A percentile compares a stretch with the other conserved stretches of the same genome.
These are phyloP conservation scores for Tarenaya hassleriana DNA, from an alignment of 345 rosid species.

Conservation along the genomic window DNA sequence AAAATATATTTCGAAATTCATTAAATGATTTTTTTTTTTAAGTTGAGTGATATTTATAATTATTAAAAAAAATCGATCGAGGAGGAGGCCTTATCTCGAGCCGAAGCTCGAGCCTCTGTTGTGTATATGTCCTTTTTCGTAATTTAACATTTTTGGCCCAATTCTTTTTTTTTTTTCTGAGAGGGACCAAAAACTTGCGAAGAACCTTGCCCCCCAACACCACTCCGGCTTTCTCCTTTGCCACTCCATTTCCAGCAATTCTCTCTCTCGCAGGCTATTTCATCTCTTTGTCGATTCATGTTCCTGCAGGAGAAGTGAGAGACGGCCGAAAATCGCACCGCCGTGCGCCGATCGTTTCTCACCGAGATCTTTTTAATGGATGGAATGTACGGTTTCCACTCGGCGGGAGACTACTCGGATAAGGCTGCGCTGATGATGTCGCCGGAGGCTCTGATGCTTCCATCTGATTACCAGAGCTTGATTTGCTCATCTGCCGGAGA, in stretches of 20 bases:
- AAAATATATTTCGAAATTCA: no score
- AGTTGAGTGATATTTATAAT: no score
- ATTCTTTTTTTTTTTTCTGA: no score
- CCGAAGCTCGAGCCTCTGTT: no score
- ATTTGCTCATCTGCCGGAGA: slow-evolving; percentile 45
- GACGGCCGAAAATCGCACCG: not conserved
- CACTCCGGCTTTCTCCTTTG: slow-evolving; percentile 1
- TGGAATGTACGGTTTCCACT: slow-evolving; percentile 57
- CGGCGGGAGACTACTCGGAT: slow-evolving; percentile 44
- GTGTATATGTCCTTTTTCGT: no score
- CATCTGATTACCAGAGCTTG: slow-evolving; percentile 45
- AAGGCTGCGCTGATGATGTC: slow-evolving; percentile 49
- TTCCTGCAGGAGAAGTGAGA: not conserved
- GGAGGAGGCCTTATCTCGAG: no score
- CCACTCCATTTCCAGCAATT: no score
- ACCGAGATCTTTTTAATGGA: slow-evolving; percentile 43
- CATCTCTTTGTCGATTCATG: slow-evolving; percentile 3
- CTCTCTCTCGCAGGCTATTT: not conserved
- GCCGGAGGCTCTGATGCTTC: slow-evolving; percentile 58
- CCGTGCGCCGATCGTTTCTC: not conserved
- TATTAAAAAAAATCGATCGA: no score
- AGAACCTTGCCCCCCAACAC: no score
- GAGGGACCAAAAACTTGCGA: no score
- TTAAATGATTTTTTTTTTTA: no score
- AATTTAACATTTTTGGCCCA: no score